Conservation (phyloP, 768 basidiomycete genomes). For the Cubamyces sp. region DNA sequence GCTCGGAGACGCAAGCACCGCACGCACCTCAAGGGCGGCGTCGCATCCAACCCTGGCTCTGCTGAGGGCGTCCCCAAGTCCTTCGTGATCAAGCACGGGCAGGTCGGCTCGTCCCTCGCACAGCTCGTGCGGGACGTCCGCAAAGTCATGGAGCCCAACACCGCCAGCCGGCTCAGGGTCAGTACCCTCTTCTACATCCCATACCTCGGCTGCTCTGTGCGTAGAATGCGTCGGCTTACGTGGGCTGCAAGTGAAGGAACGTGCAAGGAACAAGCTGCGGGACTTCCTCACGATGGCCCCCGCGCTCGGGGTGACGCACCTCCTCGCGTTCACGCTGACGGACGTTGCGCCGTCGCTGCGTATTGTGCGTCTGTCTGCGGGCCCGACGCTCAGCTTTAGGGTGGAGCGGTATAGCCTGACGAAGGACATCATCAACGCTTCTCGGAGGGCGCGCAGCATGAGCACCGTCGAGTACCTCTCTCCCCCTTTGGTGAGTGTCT, state of each 20-base stretch:
- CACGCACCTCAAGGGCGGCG: conserved; percentile 74
- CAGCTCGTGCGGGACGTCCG: conserved; percentile 93
- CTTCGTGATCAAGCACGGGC: conserved; percentile 96
- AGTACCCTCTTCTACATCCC: conserved; percentile 30
- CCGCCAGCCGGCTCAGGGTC: conserved; percentile 89
- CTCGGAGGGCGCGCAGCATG: conserved; percentile 70
- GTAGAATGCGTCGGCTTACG: neutral
- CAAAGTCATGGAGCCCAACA: conserved; percentile 98
- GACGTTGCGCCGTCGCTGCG: conserved; percentile 84
- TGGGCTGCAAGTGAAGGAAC: conserved; percentile 63
- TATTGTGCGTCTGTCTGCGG: conserved; percentile 83
- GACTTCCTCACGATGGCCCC: conserved; percentile 95
- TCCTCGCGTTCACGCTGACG: conserved; percentile 90
- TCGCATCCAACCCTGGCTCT: conserved; percentile 38
- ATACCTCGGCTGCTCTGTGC: no score
- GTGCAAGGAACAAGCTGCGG: conserved; percentile 86
- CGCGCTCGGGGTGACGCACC: conserved; percentile 86
- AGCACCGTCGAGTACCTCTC: conserved; percentile 86
- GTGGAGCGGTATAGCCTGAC: conserved; percentile 91
- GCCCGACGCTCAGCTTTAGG: conserved; percentile 93
- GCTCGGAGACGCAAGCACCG: conserved; percentile 77
- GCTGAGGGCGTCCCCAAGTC: conserved; percentile 70
- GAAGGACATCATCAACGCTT: conserved; percentile 76
- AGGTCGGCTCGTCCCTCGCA: conserved; percentile 82
- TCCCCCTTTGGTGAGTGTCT: conserved; percentile 77